A percentile compares a stretch with the other conserved stretches of the same genome.
Evolutionary conservation across 2,329 filamentous ascomycete genomes (phyloP).

Genomic region (Erysiphe pisi): DNA sequence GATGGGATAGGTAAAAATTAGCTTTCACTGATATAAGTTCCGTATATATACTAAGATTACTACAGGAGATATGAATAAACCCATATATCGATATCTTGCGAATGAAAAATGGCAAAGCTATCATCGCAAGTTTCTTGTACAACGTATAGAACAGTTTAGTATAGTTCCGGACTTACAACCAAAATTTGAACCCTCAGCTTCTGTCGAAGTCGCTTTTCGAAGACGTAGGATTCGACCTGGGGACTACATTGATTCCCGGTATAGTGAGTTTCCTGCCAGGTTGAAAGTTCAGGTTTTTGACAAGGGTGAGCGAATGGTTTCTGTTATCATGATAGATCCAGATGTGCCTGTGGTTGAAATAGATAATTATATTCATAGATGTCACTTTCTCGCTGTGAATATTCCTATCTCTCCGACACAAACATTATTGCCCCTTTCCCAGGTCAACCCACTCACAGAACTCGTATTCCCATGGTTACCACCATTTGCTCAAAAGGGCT

Average conservation of each 20-base stretch:
- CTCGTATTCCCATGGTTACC: slow-evolving; percentile 72
- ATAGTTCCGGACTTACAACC: slow-evolving; percentile 82
- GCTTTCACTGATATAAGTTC: background rate
- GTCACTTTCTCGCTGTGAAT: slow-evolving; percentile 76
- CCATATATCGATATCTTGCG: slow-evolving; percentile 85
- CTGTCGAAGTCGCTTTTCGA: slow-evolving; percentile 73
- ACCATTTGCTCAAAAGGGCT: slow-evolving; percentile 77
- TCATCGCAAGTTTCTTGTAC: slow-evolving; percentile 65
- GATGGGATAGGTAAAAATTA: slow-evolving; percentile 64
- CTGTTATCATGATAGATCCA: slow-evolving; percentile 74
- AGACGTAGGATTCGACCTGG: slow-evolving; percentile 61
- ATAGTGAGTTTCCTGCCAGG: slow-evolving; percentile 62
- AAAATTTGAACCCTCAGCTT: slow-evolving; percentile 62
- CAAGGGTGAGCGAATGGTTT: slow-evolving; percentile 67
- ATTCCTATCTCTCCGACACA: slow-evolving; percentile 52
- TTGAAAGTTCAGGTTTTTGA: slow-evolving; percentile 80
- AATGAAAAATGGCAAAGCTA: slow-evolving; percentile 79
- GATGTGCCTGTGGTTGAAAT: slow-evolving; percentile 72
- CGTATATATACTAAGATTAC: slow-evolving; percentile 32
- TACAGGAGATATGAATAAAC: slow-evolving; percentile 85
- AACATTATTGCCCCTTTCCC: slow-evolving; percentile 54
- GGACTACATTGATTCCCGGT: slow-evolving; percentile 61
- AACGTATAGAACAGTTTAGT: slow-evolving; percentile 76
- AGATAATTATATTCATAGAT: slow-evolving; percentile 68
- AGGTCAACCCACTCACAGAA: slow-evolving; percentile 49